Evolutionary conservation across 75 land plant genomes (phyloP), one percentile per base, ranked within the genome.

Genomic region (Picea glauca): DNA sequence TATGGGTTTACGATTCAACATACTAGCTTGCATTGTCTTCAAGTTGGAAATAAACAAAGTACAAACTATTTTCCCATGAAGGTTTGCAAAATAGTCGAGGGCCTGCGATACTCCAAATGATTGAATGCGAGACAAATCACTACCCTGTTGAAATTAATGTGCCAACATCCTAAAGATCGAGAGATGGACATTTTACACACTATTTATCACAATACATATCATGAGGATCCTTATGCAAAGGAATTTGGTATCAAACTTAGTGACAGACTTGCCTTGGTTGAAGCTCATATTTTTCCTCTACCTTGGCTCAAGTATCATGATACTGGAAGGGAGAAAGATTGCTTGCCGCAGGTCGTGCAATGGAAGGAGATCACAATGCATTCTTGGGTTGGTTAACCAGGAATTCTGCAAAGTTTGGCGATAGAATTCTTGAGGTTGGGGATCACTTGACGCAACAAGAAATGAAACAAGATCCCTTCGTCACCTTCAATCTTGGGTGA

Each of bases 61-160:
- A 81, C 88, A n/a, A 85, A 85, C 31, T 87, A 87, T 14, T 79
- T 87, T 18, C 88, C 88, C n/a, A 87, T 87, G 87, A 88, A 87
- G 93, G 96, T 87, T 18, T 96, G 98, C 63, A 96, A 96, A 78
- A 93, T 96, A 76, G 92, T 96, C 20, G 94, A 87, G 79, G 98
- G 98, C 17, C 98, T 93, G 78, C 83, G 96, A 23, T 96, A 91
- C 62, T 82, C 98, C 0, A 93, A 93, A 75, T 80, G 98, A 73
- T 82, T 96, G 58, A 93, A 91, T 85, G 98, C 93, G 21, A 90
- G 83, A 54, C 98, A 95, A 81, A 93, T 95, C 3, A 95, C 93
- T 72, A 81, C 90, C 0, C 83, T 96, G 17, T 76, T 96, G 64
- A 93, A 90, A 77, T 96, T 96, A 20, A 93, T 96, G 58, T 96